Base-by-base conservation (phyloP, 305 asterid species). In the Plantago coronopus region DNA sequence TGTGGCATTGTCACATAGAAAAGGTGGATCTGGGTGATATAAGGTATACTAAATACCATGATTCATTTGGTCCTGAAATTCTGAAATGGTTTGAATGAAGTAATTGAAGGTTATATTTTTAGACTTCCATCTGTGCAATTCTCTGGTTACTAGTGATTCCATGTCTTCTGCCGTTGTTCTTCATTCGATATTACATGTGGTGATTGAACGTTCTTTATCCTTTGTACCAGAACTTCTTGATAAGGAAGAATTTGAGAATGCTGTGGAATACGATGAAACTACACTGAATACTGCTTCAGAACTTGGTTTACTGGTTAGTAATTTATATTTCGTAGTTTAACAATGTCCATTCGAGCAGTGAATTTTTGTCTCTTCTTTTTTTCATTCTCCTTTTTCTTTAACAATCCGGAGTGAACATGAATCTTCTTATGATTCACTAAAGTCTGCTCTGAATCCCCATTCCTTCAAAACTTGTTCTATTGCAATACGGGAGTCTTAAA, bases 241-340 rank as follows among this genome's bases (percentile, higher is more conserved):
- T 65, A 67, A 69, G 65, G 79, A 53, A 21, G 97, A 86, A 79
- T 84, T 89, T 58, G 94, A 76, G 57, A 64, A 74, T 27, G 72
- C 74, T 64, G 55, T 9, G 31, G 75, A 74, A 57, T 74, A 76
- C 53, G 91, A 84, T 57, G 95, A 89, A 67, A 78, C 58, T 61
- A 19, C 77, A 29, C 12, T 69, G 34, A 11, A 64, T 63, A 6
- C 82, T 71, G 91, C 95, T 61, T 72, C 70, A 16, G 70, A 67
- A 34, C 94, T 89, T 60, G 95, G 84, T 62, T 79, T 89, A 73
- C 70, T 68, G 94, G 96, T 86, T 59, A 57, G 80, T 78, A n/a
- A 64, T 65, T 51, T 43, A 38, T 17, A n/a, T 60, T 56, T 58
- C 29, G 57, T 64, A 54, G 47, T 58, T 67, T 58, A 3, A 31